These are phyloP conservation scores for Ramularia endophylla DNA, from an alignment of 2,329 filamentous ascomycete genomes.

Conservation along the genomic window DNA sequence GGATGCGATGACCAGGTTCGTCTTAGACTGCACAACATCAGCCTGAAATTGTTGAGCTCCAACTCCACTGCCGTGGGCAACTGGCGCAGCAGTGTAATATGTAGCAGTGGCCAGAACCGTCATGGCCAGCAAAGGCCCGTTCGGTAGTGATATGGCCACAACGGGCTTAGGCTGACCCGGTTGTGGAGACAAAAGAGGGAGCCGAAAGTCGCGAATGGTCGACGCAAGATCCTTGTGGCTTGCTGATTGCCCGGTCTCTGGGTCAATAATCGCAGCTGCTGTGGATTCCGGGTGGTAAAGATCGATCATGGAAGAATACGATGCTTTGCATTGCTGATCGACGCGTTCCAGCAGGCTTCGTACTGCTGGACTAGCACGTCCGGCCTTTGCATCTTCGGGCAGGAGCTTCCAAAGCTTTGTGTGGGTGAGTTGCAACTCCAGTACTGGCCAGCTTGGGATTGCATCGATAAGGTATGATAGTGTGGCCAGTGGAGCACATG, in stretches of 20 bases:
- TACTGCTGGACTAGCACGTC: slow-evolving; percentile 12
- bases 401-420: slow-evolving; percentile 33
- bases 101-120: slow-evolving; percentile 45
- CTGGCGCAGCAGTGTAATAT: slow-evolving; percentile 48
- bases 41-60: slow-evolving; percentile 45
- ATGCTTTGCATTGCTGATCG: slow-evolving; percentile 22
- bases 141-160: slow-evolving; percentile 48
- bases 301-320: slow-evolving; percentile 25
- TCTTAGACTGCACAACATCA: slow-evolving; percentile 45
- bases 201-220: slow-evolving; percentile 23
- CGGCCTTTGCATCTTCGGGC: slow-evolving; percentile 34
- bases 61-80: slow-evolving; percentile 44
- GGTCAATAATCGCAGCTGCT: slow-evolving; percentile 26
- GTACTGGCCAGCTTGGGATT: slow-evolving; percentile 25
- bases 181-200: slow-evolving; percentile 15
- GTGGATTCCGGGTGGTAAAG: slow-evolving; percentile 22
- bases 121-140: slow-evolving; percentile 49
- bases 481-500: slow-evolving; percentile 22
- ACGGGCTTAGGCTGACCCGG: slow-evolving; percentile 34
- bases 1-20: slow-evolving; percentile 44
- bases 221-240: slow-evolving; percentile 23
- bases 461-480: slow-evolving; percentile 22
- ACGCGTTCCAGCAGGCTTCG: slow-evolving; percentile 17
- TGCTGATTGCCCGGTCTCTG: slow-evolving; percentile 21
- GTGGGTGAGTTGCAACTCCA: slow-evolving; percentile 31